Evolutionary conservation across 441 rosid genomes (phyloP).

Genomic region (Erodium trifolium): DNA sequence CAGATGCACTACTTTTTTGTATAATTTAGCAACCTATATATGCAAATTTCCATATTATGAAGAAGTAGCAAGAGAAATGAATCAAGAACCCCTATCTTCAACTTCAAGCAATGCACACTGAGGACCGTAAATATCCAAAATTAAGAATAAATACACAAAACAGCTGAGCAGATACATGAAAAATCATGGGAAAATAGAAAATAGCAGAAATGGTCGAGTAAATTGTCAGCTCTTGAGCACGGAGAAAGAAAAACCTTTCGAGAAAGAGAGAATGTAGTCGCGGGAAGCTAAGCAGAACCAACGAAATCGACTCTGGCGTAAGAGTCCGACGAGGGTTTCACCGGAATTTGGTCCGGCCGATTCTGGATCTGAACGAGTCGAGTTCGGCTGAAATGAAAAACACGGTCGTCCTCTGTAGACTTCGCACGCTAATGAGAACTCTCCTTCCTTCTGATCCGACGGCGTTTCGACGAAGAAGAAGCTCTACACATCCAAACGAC

Average conservation of each 20-base stretch:
- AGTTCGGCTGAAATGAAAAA: background rate
- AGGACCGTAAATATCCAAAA: background rate
- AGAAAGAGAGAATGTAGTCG: background rate
- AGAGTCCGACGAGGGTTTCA: background rate
- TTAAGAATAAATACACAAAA: background rate
- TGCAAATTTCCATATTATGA: background rate
- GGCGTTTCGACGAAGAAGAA: background rate
- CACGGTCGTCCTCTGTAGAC: background rate
- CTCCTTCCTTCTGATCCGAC: background rate
- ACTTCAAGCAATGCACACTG: background rate
- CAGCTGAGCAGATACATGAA: background rate
- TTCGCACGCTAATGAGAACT: background rate
- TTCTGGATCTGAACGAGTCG: background rate
- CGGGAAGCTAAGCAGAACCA: background rate
- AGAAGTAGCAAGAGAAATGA: background rate
- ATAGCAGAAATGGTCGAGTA: background rate
- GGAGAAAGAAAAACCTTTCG: background rate
- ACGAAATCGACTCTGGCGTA: background rate
- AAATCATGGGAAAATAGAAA: background rate
- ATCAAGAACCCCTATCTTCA: background rate
- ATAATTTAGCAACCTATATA: background rate
- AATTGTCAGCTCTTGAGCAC: background rate
- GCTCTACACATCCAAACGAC: background rate
- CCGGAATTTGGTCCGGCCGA: background rate
- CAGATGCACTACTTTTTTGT: background rate